A percentile compares a stretch with the other conserved stretches of the same genome.
Evolutionary conservation across 2,329 filamentous ascomycete genomes (phyloP).

Genomic region (Myriangium duriaei): DNA sequence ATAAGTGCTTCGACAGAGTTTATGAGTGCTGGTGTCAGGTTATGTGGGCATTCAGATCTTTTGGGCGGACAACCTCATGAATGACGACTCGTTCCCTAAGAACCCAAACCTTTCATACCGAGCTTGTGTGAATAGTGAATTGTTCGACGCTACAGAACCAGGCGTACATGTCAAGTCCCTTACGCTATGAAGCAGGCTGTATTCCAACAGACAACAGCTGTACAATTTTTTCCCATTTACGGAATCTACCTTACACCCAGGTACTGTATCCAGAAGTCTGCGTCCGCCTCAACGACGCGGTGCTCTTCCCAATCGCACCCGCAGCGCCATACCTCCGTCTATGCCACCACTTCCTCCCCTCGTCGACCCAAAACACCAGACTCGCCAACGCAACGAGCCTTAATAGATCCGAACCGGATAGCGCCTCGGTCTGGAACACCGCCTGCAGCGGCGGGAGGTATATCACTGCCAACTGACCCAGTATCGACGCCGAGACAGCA

Average conservation of each 20-base stretch:
- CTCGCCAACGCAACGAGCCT: conserved; percentile 65
- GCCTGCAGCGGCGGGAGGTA: conserved; percentile 90
- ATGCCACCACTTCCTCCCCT: conserved; percentile 64
- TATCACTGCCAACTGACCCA: conserved; percentile 81
- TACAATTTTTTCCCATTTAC: no score
- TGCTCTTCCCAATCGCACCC: conserved; percentile 14
- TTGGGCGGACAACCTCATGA: no score
- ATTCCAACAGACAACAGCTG: no score
- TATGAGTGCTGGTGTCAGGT: no score
- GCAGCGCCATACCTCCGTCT: conserved; percentile 31
- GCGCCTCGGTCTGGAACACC: conserved; percentile 88
- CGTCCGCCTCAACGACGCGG: neutral
- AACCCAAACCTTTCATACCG: no score
- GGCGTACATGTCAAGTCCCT: no score
- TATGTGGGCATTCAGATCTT: no score
- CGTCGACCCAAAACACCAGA: conserved; percentile 90
- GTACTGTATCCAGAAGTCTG: neutral
- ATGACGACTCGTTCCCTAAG: no score
- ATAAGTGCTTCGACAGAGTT: no score
- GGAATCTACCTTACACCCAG: neutral
- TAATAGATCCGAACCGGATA: conserved; percentile 62
- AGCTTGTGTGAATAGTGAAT: no score
- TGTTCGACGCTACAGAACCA: no score
- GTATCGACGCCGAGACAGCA: conserved; percentile 71
- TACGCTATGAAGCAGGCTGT: no score